Percentiles rank a stretch among this genome's conserved stretches.
Evolutionary conservation across 2,329 filamentous ascomycete species (phyloP).

Genomic region (Monilinia fructicola): DNA sequence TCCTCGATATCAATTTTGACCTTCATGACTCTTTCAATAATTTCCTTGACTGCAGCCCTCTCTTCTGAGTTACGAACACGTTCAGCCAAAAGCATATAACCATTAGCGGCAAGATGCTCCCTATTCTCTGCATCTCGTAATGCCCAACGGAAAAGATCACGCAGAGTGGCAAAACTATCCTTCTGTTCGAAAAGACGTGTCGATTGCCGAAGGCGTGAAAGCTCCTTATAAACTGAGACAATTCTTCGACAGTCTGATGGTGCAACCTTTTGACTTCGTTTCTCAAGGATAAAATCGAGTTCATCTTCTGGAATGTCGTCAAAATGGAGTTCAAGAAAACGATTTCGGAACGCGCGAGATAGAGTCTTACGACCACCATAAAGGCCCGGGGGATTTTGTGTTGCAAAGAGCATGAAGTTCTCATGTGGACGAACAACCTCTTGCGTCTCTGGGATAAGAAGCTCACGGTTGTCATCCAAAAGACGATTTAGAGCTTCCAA

Average conservation of each 20-base stretch:
- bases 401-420: slow-evolving; percentile 97
- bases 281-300: slow-evolving; percentile 84
- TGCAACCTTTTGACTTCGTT: slow-evolving; percentile 80
- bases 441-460: slow-evolving; percentile 94
- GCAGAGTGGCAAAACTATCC: slow-evolving; percentile 91
- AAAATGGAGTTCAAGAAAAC: slow-evolving; percentile 95
- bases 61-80: slow-evolving; percentile 91
- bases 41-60: slow-evolving; percentile 74
- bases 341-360: slow-evolving; percentile 91
- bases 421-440: slow-evolving; percentile 88
- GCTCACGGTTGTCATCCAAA: slow-evolving; percentile 91
- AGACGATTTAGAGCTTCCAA: slow-evolving; percentile 93
- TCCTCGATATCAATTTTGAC: slow-evolving; percentile 72
- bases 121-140: slow-evolving; percentile 79
- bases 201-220: slow-evolving; percentile 86
- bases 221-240: slow-evolving; percentile 88
- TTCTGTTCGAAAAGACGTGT: slow-evolving; percentile 94
- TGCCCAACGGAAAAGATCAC: slow-evolving; percentile 96
- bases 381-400: slow-evolving; percentile 91
- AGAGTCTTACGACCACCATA: slow-evolving; percentile 94
- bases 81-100: slow-evolving; percentile 94
- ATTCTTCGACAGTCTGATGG: slow-evolving; percentile 90
- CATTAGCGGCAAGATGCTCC: slow-evolving; percentile 85
- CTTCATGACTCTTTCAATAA: slow-evolving; percentile 90
- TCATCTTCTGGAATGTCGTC: slow-evolving; percentile 97